Evolutionary conservation across 768 basidiomycete species (phyloP).

Genomic region (Cyclocybe cylindracea): DNA sequence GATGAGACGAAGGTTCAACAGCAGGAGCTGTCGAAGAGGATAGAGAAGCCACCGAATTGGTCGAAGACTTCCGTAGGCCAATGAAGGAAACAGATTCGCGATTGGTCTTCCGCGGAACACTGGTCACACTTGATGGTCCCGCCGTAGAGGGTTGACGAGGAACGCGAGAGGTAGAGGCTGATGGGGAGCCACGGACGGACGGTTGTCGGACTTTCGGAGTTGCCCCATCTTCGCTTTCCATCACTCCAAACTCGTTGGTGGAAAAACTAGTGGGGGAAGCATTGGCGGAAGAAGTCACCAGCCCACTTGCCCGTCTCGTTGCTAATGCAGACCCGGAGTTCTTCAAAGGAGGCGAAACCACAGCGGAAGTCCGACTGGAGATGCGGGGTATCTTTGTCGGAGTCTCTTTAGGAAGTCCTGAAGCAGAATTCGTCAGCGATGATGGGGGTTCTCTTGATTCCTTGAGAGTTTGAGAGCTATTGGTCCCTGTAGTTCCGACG

Average conservation of each 20-base stretch:
- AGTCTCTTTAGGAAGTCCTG: conserved; percentile 71
- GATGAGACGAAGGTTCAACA: conserved; percentile 39
- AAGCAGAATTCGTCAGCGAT: conserved; percentile 51
- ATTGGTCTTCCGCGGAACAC: conserved; percentile 62
- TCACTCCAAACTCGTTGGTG: conserved; percentile 79
- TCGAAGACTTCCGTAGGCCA: conserved; percentile 80
- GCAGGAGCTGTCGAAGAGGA: conserved; percentile 41
- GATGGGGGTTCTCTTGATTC: conserved; percentile 59
- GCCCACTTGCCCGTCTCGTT: conserved; percentile 63
- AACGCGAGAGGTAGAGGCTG: conserved; percentile 52
- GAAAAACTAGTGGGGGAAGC: conserved; percentile 59
- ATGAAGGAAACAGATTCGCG: conserved; percentile 82
- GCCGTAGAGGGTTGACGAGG: conserved; percentile 63
- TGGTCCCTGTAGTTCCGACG: conserved; percentile 61
- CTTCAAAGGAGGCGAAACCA: conserved; percentile 70
- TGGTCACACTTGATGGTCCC: conserved; percentile 42
- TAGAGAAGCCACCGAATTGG: conserved; percentile 74
- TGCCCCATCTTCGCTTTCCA: conserved; percentile 60
- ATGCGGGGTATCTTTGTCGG: conserved; percentile 94
- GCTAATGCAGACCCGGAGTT: conserved; percentile 49
- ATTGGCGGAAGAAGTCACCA: conserved; percentile 57
- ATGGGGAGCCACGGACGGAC: conserved; percentile 68
- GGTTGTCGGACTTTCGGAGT: conserved; percentile 54
- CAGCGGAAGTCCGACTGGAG: conserved; percentile 79
- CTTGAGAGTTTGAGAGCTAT: conserved; percentile 46